Percentiles rank a stretch among this genome's conserved stretches.
phyloP scores from a whole-genome alignment of 2,329 filamentous ascomycete species.

The Endocalyx cinctus region DNA sequence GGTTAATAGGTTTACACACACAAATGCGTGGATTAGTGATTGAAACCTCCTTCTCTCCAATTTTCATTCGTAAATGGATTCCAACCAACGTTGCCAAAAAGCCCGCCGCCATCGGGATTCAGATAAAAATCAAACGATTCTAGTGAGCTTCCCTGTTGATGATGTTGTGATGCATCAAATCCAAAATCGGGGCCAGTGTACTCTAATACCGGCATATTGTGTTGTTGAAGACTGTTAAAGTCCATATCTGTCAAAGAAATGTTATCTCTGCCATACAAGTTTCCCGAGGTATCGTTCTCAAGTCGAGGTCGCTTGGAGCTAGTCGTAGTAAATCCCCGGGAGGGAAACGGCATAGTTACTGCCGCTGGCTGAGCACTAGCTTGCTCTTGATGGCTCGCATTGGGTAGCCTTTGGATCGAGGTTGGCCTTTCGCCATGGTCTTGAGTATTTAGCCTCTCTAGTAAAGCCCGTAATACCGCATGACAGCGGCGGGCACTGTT shows the following conservation, averaged over 20 bases:
- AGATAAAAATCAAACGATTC: background rate
- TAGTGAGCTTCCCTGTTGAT: background rate
- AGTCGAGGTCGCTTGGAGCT: too few relatives aligned
- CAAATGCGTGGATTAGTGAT: too few relatives aligned
- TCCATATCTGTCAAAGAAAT: too few relatives aligned
- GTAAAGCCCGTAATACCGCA: constrained; percentile 2
- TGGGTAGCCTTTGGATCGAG: background rate
- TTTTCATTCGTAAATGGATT: constrained; percentile 2
- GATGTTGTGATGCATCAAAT: constrained; percentile 6
- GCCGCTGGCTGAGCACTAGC: background rate
- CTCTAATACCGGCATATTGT: constrained; percentile 3
- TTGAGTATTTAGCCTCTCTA: constrained; percentile 1
- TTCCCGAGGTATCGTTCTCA: background rate
- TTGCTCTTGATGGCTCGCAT: background rate
- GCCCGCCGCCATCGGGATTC: constrained; percentile 2
- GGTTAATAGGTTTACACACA: too few relatives aligned
- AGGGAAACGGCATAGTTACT: too few relatives aligned
- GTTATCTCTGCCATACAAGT: too few relatives aligned
- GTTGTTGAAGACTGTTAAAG: too few relatives aligned
- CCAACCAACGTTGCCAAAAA: constrained; percentile 4
- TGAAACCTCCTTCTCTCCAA: too few relatives aligned
- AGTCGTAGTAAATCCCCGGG: too few relatives aligned
- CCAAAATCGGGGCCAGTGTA: constrained; percentile 10
- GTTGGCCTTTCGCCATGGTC: background rate
- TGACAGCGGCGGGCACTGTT: constrained; percentile 4